phyloP scores from a whole-genome alignment of 2,329 filamentous ascomycete species.

The Colletotrichum paranaense region DNA sequence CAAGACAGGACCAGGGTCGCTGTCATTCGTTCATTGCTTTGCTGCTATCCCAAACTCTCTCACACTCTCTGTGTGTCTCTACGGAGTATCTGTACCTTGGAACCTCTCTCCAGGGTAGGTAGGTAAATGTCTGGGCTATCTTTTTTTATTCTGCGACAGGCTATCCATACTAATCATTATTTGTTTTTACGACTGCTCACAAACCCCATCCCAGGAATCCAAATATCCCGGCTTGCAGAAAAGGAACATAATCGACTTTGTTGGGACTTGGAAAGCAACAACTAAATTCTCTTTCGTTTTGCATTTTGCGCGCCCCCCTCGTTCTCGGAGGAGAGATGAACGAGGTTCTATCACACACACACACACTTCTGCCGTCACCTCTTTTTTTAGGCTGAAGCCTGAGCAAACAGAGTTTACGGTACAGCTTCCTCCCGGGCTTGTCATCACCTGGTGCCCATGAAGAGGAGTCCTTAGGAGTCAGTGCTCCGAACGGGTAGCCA shows the following conservation, averaged over 20 bases:
- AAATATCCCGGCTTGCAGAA: neutral
- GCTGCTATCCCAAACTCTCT: constrained; percentile 6
- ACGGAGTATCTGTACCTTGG: neutral
- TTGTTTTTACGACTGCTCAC: constrained; percentile 23
- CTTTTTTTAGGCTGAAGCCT: neutral
- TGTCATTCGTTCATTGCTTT: neutral
- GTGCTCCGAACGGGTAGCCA: neutral
- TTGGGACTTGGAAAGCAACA: neutral
- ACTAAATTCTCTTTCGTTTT: neutral
- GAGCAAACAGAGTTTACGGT: constrained; percentile 15
- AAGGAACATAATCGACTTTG: neutral
- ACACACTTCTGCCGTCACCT: neutral
- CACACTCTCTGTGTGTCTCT: neutral
- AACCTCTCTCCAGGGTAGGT: neutral
- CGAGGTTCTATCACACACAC: too few relatives aligned
- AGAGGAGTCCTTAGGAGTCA: neutral
- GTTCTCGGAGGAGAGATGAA: neutral
- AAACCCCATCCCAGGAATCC: neutral
- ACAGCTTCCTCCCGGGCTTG: neutral
- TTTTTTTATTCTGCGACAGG: neutral
- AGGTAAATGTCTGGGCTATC: neutral
- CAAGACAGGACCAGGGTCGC: neutral
- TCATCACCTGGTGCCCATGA: neutral
- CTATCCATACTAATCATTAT: neutral
- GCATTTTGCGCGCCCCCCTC: neutral